These are phyloP conservation scores for Nemania sp. DNA, from an alignment of 2,329 filamentous ascomycete genomes.

Conservation along the genomic window DNA sequence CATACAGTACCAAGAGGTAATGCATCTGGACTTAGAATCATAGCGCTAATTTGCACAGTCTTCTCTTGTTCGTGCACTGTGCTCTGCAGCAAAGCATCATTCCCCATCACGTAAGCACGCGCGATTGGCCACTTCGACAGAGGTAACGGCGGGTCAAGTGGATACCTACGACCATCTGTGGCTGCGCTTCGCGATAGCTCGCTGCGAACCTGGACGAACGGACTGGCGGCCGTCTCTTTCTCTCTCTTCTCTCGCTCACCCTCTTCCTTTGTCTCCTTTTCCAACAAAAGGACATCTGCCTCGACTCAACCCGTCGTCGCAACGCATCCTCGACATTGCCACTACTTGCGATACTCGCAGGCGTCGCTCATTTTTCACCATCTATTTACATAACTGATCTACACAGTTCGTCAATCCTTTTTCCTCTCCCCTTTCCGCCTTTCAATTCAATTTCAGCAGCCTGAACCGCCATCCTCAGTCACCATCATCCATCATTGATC, in stretches of 20 bases:
- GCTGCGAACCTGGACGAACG: conserved; percentile 4
- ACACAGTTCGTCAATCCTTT: conserved; percentile 44
- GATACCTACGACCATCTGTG: conserved; percentile 3
- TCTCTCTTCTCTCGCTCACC: conserved; percentile 15
- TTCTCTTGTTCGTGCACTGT: neutral
- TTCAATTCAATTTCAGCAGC: conserved; percentile 28
- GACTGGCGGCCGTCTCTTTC: neutral
- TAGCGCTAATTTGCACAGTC: neutral
- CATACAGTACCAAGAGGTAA: too few species aligned
- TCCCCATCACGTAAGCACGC: neutral
- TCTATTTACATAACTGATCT: conserved; percentile 27
- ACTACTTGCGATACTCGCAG: conserved; percentile 30
- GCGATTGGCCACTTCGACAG: conserved; percentile 10
- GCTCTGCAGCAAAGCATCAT: neutral
- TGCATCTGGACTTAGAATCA: neutral
- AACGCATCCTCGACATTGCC: conserved; percentile 27
- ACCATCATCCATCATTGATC: too few species aligned
- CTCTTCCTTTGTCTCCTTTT: conserved; percentile 24
- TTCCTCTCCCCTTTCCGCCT: conserved; percentile 29
- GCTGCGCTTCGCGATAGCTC: conserved; percentile 13
- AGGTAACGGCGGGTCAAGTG: neutral
- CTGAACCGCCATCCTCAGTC: conserved; percentile 11
- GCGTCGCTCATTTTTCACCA: conserved; percentile 12
- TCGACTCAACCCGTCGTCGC: conserved; percentile 14
- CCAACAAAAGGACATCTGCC: conserved; percentile 22